These are phyloP conservation scores for Daldinia eschscholtzii DNA, from an alignment of 2,329 filamentous ascomycete species.

Conservation along the genomic window DNA sequence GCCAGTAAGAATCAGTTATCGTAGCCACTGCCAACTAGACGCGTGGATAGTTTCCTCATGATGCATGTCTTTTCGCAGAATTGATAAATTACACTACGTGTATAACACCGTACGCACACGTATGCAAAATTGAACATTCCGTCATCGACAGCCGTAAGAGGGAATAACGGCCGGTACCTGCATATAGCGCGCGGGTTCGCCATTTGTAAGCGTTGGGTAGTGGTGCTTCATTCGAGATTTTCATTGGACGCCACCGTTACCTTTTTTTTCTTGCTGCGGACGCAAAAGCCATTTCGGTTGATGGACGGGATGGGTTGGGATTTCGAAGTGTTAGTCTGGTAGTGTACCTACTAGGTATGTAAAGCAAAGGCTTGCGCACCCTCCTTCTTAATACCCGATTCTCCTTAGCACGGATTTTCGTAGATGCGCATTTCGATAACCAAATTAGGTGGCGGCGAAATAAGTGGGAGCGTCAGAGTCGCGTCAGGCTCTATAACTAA, in stretches of 20 bases:
- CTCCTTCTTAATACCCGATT: constrained; percentile 4
- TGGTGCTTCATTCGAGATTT: neutral
- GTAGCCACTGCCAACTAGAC: constrained; percentile 30
- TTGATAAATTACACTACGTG: constrained; percentile 35
- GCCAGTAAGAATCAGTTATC: constrained; percentile 17
- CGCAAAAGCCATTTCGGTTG: constrained; percentile 16
- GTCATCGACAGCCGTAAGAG: constrained; percentile 42
- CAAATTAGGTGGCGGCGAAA: constrained; percentile 8
- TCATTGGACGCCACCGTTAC: constrained; percentile 34
- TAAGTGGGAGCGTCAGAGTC: constrained; percentile 16
- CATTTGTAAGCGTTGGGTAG: constrained; percentile 25
- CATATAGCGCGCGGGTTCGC: constrained; percentile 41
- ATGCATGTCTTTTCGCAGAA: constrained; percentile 28
- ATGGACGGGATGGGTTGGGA: constrained; percentile 11
- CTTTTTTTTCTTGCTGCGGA: neutral
- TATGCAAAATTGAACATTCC: constrained; percentile 34
- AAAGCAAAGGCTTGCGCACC: constrained; percentile 4
- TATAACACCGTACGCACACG: constrained; percentile 30
- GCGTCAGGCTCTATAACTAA: constrained; percentile 28
- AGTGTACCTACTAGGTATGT: too few relatives aligned
- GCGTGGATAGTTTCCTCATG: constrained; percentile 34
- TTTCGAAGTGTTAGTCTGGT: neutral
- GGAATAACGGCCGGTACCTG: constrained; percentile 47
- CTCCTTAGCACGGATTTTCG: constrained; percentile 4
- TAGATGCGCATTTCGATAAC: constrained; percentile 15